Evolutionary conservation across 257 asterid species (phyloP), one percentile per base, ranked within the genome.

Genomic region (Coffea eugenioides): DNA sequence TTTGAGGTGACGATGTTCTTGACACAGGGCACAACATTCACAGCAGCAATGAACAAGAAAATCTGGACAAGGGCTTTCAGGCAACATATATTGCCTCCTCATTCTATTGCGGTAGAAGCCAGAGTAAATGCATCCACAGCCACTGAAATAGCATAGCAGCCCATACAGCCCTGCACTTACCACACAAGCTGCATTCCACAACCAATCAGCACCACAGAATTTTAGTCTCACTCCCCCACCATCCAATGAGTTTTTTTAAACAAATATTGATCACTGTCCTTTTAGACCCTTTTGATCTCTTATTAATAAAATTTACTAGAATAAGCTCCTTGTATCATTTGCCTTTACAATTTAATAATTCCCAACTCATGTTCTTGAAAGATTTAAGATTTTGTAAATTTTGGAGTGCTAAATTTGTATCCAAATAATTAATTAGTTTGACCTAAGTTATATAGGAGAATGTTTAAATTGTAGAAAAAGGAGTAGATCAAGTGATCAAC

Each of bases 111-210:
- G 79, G 71, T 80, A 80, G 74, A 25, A 61, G 69, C 73, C 46
- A 0, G 83, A 61, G 15, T 64, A 73, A 31, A 80, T 21, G 49
- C 83, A 80, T 11, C 20, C 74, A 64, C 83, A 80, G 7, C 83
- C 83, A 14, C 77, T 78, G 5, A 78, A 34, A 49, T 6, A 39
- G 70, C 43, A 57, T 0, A 82, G 25, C 45, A 82, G 25, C 15
- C 11, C 69, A 75, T 82, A 74, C 15, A 82, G 1, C 43, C 61
- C 85, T 27, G 80, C 77, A 78, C 80, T 82, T 61, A 69, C 62
- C 5, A 61, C 77, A 46, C 82, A 77, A 16, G 82, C 85, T 82
- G 82, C 43, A 39, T 39, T 39, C 56, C 67, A 65, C 56, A 31
- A 20, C 68, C 15, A 34, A 14, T 12, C 3, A 21, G 21, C 21